Conservation (phyloP, 2,329 filamentous ascomycete genomes). For the Calonectria pteridis region DNA sequence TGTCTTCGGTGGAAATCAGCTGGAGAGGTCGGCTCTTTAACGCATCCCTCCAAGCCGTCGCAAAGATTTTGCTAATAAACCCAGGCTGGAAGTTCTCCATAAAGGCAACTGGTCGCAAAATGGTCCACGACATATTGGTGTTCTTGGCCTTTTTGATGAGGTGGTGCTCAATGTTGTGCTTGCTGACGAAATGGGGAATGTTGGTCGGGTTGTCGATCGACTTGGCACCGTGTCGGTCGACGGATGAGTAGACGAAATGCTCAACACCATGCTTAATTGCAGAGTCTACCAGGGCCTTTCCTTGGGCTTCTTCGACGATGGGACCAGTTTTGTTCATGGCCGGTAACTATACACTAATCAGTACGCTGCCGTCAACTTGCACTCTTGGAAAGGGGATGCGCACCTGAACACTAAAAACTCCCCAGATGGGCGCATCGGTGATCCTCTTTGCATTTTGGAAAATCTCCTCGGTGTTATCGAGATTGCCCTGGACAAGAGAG, state of each 20-base stretch:
- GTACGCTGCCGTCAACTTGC: background rate
- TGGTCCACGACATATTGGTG: conserved; percentile 50
- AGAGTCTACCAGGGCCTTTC: conserved; percentile 68
- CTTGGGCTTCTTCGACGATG: conserved; percentile 55
- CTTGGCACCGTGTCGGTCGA: conserved; percentile 69
- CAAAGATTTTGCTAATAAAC: conserved; percentile 49
- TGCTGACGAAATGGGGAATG: conserved; percentile 71
- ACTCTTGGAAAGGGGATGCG: background rate
- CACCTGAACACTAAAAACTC: conserved; percentile 72
- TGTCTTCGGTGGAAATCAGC: conserved; percentile 47
- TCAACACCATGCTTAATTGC: conserved; percentile 65
- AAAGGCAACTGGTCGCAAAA: conserved; percentile 55
- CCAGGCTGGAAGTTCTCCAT: conserved; percentile 54
- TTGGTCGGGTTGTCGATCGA: conserved; percentile 63
- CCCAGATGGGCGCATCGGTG: conserved; percentile 59
- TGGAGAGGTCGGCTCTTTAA: conserved; percentile 45
- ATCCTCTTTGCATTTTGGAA: conserved; percentile 57
- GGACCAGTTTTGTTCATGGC: conserved; percentile 28
- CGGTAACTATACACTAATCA: conserved; percentile 12
- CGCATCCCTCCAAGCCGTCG: conserved; percentile 47
- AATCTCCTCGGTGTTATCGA: conserved; percentile 63
- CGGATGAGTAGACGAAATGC: conserved; percentile 72
- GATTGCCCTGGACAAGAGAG: conserved; percentile 68
- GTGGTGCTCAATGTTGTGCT: conserved; percentile 71
- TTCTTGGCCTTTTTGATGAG: conserved; percentile 58